These are phyloP conservation scores for Fusarium lateritium DNA, from an alignment of 2,329 filamentous ascomycete species.

Conservation along the genomic window DNA sequence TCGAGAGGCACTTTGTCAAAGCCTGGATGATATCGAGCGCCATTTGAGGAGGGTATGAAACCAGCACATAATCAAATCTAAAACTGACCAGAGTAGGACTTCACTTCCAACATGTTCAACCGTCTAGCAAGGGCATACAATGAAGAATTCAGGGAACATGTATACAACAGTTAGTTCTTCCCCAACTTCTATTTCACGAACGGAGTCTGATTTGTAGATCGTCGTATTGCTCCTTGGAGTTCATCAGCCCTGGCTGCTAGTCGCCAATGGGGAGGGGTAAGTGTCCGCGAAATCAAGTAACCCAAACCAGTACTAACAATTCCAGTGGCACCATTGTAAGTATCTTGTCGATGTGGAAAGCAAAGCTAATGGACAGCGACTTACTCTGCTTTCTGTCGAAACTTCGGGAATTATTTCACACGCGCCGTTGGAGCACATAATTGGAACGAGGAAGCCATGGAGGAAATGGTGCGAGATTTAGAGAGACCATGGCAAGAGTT, in stretches of 20 bases:
- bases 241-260: constrained; percentile 48
- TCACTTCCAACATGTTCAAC: constrained; percentile 10
- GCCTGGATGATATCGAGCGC: constrained; percentile 53
- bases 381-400: constrained; percentile 60
- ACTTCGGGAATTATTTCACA: constrained; percentile 58
- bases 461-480: constrained; percentile 55
- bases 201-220: neutral
- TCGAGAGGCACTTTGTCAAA: constrained; percentile 52
- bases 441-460: constrained; percentile 63
- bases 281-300: constrained; percentile 30
- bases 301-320: constrained; percentile 11
- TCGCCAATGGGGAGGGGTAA: constrained; percentile 54
- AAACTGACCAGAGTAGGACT: constrained; percentile 49
- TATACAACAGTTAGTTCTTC: constrained; percentile 24
- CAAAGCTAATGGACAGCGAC: constrained; percentile 40
- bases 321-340: constrained; percentile 51
- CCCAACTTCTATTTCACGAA: accelerated
- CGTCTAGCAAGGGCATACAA: constrained; percentile 14
- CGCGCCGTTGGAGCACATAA: constrained; percentile 46
- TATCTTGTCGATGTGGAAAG: neutral
- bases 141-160: constrained; percentile 22
- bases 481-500: constrained; percentile 52
- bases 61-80: accelerated
- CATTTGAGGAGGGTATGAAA: constrained; percentile 51
- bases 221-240: constrained; percentile 23